Base-by-base conservation (phyloP, 2,329 filamentous ascomycete species). In the Drechslerella dactyloides region DNA sequence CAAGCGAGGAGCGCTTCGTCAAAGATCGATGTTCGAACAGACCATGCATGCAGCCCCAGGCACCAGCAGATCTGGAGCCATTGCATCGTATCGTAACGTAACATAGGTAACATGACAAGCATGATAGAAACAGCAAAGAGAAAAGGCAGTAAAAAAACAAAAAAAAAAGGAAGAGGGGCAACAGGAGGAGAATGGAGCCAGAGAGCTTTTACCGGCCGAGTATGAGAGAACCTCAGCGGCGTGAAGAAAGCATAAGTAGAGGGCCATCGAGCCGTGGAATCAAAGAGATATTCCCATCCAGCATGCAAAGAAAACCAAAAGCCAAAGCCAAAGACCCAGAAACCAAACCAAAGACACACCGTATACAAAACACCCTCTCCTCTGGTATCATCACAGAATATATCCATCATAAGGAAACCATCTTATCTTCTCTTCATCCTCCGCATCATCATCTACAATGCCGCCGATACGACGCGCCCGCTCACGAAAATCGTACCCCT, bases 401-500 rank as follows among this genome's bases (percentile, higher is more conserved):
- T 33, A 33, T 33, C 35, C 13, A n/a, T 30, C 7, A 37, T 17
- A 27, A 24, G 30, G 13, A 21, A 27, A 21, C 4, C 30, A n/a
- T n/a, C 11, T 1, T 17, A 21, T 10, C 37, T 11, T 10, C 30
- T n/a, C 19, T 56, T 33, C 21, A 27, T 11, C 48, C 33, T 37
- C 51, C 27, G 30, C 40, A 40, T 46, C 27, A 27, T 53, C n/a
- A 19, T 23, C 33, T n/a, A 56, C 21, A 21, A 42, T 42, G n/a
- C 37, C 37, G 13, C 24, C 19, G 8, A 27, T 24, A 52, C 44
- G 19, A 27, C 15, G 17, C n/a, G 23, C n/a, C 27, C 44, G 30
- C 30, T 61, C 53, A 69, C 33, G 65, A 69, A 57, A 57, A 69
- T 35, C 65, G 62, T 21, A 52, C 65, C 23, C 55, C 48, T 17